Evolutionary conservation across 2,329 filamentous ascomycete genomes (phyloP), one percentile per base, ranked within the genome.

Genomic region (Verticillium zaregamsianum): DNA sequence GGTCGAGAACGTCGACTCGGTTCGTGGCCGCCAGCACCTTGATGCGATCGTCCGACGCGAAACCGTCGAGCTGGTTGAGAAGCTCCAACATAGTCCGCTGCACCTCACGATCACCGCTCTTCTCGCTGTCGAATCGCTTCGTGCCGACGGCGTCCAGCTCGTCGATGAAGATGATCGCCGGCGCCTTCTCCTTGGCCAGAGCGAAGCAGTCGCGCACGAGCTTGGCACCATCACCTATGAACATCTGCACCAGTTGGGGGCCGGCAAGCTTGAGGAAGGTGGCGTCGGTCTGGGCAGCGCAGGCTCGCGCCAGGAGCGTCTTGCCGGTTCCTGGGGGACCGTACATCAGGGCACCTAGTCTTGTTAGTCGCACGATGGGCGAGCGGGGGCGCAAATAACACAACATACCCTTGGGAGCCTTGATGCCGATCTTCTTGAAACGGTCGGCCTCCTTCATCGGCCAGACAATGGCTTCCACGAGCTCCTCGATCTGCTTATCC

Each of bases 351-450:
- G 95, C 95, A 77, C 95, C 95, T 96, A 64, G 39, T 52, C 17
- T 37, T 31, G 31, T 32, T 4, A 55, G 31, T 37, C 11, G 28
- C 28, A 28, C 28, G 28, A 28, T 28, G 28, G 28, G 28, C 28
- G 28, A 6, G 28, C 28, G 8, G 39, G 64, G 37, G 62, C 58
- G 20, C 49, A 56, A 23, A 11, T 35, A 49, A 39, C 4, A 55
- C 31, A 31, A 70, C 79, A 65, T 86, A 97, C 95, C 95, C 81
- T 99, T 99, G 15, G 95, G 95, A 49, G 95, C 94, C 82, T 99
- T 99, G 83, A 99, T 99, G 69, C 95, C 95, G 72, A 99, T 97
- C 85, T 97, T 98, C 86, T 97, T 98, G 82, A 99, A 99, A 23
- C 94, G 87, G 70, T 99, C 96, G 2, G 95, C 93, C 80, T 99